Evolutionary conservation across 139 green algal genomes (phyloP).

Genomic region (Chlorella sp.): DNA sequence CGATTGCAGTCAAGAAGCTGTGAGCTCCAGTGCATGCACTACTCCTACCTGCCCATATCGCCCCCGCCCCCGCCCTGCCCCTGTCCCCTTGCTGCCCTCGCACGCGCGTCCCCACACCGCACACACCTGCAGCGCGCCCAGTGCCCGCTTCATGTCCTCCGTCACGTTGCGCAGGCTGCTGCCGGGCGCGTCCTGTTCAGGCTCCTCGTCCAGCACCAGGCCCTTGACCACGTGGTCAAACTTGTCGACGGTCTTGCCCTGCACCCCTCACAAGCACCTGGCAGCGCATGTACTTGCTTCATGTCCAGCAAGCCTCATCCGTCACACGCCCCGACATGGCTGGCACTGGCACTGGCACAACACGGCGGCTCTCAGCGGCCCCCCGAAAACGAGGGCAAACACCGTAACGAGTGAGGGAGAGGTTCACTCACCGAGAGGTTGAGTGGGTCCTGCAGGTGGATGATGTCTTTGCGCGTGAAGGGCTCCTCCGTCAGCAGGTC

Average conservation of each 20-base stretch:
- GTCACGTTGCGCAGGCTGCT: conserved; percentile 38
- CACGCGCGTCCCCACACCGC: not conserved
- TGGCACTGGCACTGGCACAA: not conserved
- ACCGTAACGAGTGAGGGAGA: not conserved
- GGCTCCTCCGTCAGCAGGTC: conserved; percentile 84
- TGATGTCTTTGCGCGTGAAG: conserved; percentile 89
- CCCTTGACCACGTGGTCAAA: conserved; percentile 88
- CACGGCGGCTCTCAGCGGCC: not conserved
- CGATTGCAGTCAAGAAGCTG: too few species aligned
- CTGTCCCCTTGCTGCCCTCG: not conserved
- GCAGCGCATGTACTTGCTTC: too few species aligned
- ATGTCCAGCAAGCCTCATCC: too few species aligned
- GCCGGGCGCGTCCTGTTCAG: conserved; percentile 11
- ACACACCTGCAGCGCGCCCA: conserved; percentile 47
- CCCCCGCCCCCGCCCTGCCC: not conserved
- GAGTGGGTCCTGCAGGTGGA: conserved; percentile 82
- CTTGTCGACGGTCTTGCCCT: conserved; percentile 27
- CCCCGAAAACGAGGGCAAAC: not conserved
- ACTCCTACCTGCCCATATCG: too few species aligned
- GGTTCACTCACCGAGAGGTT: conserved; percentile 56
- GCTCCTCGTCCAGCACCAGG: conserved; percentile 26
- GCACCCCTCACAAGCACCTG: too few species aligned
- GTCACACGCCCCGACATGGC: too few species aligned
- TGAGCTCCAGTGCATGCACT: too few species aligned
- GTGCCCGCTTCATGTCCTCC: conserved; percentile 70